Evolutionary conservation across 2,329 filamentous ascomycete species (phyloP).

Genomic region (Rhinocladiella similis): DNA sequence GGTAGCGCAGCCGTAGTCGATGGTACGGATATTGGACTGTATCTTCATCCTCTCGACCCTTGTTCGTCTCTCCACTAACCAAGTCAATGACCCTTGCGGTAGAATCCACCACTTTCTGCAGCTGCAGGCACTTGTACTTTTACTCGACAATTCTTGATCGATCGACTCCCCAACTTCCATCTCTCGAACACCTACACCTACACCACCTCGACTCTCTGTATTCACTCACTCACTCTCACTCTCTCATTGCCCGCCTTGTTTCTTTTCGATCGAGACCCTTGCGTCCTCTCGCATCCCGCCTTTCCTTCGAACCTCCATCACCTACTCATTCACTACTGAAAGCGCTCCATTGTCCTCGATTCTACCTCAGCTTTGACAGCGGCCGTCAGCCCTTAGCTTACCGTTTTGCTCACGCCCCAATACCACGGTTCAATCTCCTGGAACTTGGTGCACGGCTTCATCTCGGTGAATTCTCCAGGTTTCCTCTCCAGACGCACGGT

Average conservation of each 20-base stretch:
- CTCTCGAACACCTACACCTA: not conserved
- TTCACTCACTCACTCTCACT: not conserved
- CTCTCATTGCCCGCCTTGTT: not conserved
- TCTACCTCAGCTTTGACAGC: constrained; percentile 4
- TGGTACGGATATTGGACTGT: too few relatives aligned
- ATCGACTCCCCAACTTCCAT: not conserved
- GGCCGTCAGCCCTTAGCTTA: constrained; percentile 4
- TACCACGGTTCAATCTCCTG: constrained; percentile 3
- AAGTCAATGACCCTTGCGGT: too few relatives aligned
- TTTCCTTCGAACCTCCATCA: not conserved
- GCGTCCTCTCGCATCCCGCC: not conserved
- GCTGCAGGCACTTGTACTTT: not conserved
- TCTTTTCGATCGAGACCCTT: not conserved
- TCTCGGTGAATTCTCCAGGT: not conserved
- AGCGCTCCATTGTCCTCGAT: not conserved
- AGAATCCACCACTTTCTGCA: not conserved
- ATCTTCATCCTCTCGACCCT: too few relatives aligned
- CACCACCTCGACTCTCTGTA: not conserved
- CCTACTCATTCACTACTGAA: not conserved
- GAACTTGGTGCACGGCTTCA: not conserved
- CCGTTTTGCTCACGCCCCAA: not conserved
- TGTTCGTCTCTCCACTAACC: too few relatives aligned
- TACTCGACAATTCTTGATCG: not conserved
- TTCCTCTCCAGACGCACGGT: constrained; percentile 15
- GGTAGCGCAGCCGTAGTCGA: not conserved